A percentile compares a stretch with the other conserved stretches of the same genome.
Evolutionary conservation across 1,284 basidiomycete species (phyloP).

Genomic region (Trichosporon inkin): DNA sequence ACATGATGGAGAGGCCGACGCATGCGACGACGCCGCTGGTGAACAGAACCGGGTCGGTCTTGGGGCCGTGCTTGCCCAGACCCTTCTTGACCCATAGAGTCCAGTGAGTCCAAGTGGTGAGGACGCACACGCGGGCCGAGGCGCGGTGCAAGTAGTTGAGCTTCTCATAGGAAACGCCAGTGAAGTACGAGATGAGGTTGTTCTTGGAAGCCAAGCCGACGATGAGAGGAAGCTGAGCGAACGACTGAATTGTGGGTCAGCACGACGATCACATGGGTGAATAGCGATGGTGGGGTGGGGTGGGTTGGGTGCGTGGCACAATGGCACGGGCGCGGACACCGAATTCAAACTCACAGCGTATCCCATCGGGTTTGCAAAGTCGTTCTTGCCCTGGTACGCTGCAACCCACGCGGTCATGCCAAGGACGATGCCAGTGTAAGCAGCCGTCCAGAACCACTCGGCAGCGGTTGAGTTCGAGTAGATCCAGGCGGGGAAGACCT

Average conservation of each 20-base stretch:
- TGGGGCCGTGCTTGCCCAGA: conserved; percentile 8
- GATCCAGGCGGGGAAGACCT: conserved; percentile 21
- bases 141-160: conserved; percentile 45
- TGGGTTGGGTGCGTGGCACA: not conserved
- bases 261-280: not conserved
- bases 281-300: not conserved
- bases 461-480: conserved; percentile 10
- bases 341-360: not conserved
- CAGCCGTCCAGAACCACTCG: conserved; percentile 20
- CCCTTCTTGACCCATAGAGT: conserved; percentile 23
- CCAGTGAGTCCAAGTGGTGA: conserved; percentile 37
- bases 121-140: conserved; percentile 29
- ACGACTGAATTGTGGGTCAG: conserved; percentile 1
- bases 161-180: conserved; percentile 61
- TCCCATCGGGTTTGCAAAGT: conserved; percentile 15
- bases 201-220: conserved; percentile 63
- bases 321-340: not conserved
- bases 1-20: conserved; percentile 51
- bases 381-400: conserved; percentile 11
- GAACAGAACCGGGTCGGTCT: not conserved
- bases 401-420: conserved; percentile 18
- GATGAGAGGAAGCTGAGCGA: conserved; percentile 59
- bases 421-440: conserved; percentile 19
- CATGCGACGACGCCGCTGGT: conserved; percentile 1
- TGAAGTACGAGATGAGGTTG: conserved; percentile 61